Base-by-base conservation (phyloP, 306 rosid species). In the Trifolium pratense region DNA sequence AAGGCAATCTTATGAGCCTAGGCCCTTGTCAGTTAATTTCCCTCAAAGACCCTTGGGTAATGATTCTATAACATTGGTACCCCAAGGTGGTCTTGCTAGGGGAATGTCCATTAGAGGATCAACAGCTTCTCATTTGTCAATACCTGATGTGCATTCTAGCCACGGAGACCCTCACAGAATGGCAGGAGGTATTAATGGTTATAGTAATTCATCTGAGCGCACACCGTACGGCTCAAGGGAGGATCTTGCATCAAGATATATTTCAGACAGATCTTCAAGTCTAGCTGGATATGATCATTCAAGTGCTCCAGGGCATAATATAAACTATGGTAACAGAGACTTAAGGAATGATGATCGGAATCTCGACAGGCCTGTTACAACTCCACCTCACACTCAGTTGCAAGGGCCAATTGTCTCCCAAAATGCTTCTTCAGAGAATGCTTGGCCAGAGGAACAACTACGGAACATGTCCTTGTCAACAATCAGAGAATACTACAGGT, bases 401-500 rank as follows among this genome's bases (percentile, higher is more conserved):
- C 91, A 81, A 34, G 89, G 84, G 45, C 16, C 91, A 8, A 51
- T 60, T 62, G 63, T 78, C 49, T 37, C 90, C 46, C 80, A 84
- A 55, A 89, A 65, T 85, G 46, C 48, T 68, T 62, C 86, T 23
- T 58, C 84, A 39, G 96, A 78, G 68, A 83, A 53, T 26, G 76
- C 37, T 7, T 52, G 43, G 75, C 72, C 87, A 37, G 97, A 91
- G 76, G 97, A 91, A 20, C 77, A 8, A 17, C 81, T 92, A 34
- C 77, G 57, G 62, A 81, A 81, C 52, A 82, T 64, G 96, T 92
- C 97, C 61, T 62, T 86, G 88, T 75, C 83, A 9, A 90, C 99
- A 70, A 95, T 95, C 74, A 88, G 82, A 82, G 99, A 95, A 78
- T 95, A 81, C 69, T 95, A 95, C 88, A 90, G 99, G 99, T 92